A percentile compares a stretch with the other conserved stretches of the same genome.
phyloP scores from a whole-genome alignment of 257 asterid species.

The Eustoma russellianum region DNA sequence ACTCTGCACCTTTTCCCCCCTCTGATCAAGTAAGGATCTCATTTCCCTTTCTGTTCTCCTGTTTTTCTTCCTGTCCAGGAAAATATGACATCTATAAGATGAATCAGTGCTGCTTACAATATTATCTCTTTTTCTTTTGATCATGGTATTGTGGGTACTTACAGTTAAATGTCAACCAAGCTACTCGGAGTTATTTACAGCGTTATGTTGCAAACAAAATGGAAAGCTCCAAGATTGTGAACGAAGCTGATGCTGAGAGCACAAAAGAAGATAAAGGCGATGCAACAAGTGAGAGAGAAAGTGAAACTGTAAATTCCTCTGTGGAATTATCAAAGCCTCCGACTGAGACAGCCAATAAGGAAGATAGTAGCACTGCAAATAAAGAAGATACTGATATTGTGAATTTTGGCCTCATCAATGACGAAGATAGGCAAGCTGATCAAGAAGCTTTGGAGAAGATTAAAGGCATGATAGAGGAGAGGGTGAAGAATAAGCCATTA shows the following conservation, averaged over 20 bases:
- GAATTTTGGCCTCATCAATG: slow-evolving; percentile 70
- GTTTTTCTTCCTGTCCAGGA: background rate
- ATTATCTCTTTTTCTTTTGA: slow-evolving; percentile 10
- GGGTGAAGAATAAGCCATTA: slow-evolving; percentile 72
- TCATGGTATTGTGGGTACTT: slow-evolving; percentile 16
- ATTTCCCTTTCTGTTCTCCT: background rate
- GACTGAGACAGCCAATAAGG: slow-evolving; percentile 27
- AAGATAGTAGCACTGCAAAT: slow-evolving; percentile 25
- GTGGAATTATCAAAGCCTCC: slow-evolving; percentile 36
- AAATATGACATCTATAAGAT: background rate
- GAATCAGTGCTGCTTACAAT: background rate
- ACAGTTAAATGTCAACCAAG: slow-evolving; percentile 78
- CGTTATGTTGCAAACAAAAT: slow-evolving; percentile 61
- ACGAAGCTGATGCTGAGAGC: slow-evolving; percentile 41
- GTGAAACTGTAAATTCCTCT: slow-evolving; percentile 31
- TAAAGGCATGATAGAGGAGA: slow-evolving; percentile 72
- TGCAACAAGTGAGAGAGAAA: slow-evolving; percentile 38
- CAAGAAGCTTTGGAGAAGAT: slow-evolving; percentile 61
- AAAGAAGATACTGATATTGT: slow-evolving; percentile 48
- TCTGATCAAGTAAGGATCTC: no score
- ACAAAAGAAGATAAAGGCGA: slow-evolving; percentile 40
- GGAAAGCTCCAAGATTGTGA: slow-evolving; percentile 36
- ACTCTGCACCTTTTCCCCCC: no score
- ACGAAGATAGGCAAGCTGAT: slow-evolving; percentile 70
- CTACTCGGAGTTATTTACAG: slow-evolving; percentile 66